A percentile compares a stretch with the other conserved stretches of the same genome.
These are phyloP conservation scores for Syzygium oleosum DNA, from an alignment of 345 rosid species.

Conservation along the genomic window DNA sequence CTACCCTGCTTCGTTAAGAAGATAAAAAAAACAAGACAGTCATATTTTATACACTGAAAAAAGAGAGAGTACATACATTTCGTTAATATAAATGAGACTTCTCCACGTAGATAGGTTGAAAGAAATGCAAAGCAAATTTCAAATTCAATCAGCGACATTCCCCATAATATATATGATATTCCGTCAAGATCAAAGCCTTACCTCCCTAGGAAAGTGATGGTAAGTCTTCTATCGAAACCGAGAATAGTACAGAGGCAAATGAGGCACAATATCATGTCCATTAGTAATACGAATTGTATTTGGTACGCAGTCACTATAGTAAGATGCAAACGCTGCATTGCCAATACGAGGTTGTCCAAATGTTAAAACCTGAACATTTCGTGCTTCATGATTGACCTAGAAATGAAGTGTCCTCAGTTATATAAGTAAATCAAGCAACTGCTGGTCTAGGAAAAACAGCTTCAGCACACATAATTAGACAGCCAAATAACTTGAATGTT, in stretches of 20 bases:
- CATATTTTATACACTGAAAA: neutral
- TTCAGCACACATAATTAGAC: neutral
- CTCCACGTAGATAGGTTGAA: neutral
- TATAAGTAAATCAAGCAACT: neutral
- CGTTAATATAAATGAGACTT: neutral
- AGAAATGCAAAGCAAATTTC: neutral
- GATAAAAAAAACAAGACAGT: neutral
- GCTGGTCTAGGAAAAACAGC: neutral
- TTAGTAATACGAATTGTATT: constrained; percentile 60
- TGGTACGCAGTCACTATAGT: constrained; percentile 49
- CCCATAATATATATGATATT: neutral
- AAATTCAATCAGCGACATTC: neutral
- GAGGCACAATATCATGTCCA: constrained; percentile 83
- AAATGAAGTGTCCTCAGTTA: neutral
- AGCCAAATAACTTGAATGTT: neutral
- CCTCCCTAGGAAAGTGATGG: constrained; percentile 95
- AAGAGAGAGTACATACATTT: neutral
- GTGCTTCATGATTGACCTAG: constrained; percentile 64
- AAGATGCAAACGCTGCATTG: constrained; percentile 73
- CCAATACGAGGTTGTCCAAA: constrained; percentile 96
- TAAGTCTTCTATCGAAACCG: constrained; percentile 71
- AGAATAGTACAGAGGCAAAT: constrained; percentile 70
- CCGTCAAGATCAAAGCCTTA: neutral
- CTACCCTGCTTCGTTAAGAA: neutral
- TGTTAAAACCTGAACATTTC: constrained; percentile 61